A percentile compares a stretch with the other conserved stretches of the same genome.
These are phyloP conservation scores for Trichoderma asperelloides DNA, from an alignment of 495 filamentous ascomycete genomes.

Conservation along the genomic window DNA sequence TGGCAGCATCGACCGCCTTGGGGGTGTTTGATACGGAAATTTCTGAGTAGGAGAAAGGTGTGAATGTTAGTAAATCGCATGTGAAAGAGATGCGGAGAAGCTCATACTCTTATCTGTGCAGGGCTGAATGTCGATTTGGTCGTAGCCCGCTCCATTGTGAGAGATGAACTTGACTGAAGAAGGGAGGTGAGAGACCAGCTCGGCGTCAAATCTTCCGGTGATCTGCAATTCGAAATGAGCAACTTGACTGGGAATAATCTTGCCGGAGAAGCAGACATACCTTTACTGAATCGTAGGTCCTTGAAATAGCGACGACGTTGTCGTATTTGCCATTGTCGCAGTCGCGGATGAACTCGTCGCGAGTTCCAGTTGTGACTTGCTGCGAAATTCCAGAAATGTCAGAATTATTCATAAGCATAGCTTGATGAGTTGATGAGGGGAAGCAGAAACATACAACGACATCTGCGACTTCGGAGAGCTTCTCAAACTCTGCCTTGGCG, in stretches of 20 bases:
- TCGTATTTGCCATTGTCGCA: conserved; percentile 2
- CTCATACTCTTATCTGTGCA: conserved; percentile 46
- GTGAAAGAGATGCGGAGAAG: not conserved
- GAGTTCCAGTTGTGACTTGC: not conserved
- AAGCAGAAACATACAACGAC: not conserved
- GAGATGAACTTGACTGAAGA: conserved; percentile 63
- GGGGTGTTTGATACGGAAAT: conserved; percentile 76
- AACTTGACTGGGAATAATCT: not conserved
- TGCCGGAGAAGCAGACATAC: not conserved
- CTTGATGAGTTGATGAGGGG: not conserved
- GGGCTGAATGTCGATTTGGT: conserved; percentile 63
- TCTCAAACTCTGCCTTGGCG: not conserved
- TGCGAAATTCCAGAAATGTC: not conserved
- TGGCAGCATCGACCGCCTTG: conserved; percentile 69
- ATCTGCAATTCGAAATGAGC: conserved; percentile 15
- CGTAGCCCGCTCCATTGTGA: conserved; percentile 80
- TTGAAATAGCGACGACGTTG: not conserved
- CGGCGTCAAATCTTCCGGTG: conserved; percentile 61
- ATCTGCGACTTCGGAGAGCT: not conserved
- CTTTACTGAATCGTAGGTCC: not conserved
- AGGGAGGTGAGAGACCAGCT: conserved; percentile 58
- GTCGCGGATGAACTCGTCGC: not conserved
- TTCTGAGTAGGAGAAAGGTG: conserved; percentile 9
- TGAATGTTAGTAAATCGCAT: not conserved
- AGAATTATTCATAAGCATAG: no score